These are phyloP conservation scores for Crithidia bombi DNA, from an alignment of 208 protist species.

Conservation along the genomic window DNA sequence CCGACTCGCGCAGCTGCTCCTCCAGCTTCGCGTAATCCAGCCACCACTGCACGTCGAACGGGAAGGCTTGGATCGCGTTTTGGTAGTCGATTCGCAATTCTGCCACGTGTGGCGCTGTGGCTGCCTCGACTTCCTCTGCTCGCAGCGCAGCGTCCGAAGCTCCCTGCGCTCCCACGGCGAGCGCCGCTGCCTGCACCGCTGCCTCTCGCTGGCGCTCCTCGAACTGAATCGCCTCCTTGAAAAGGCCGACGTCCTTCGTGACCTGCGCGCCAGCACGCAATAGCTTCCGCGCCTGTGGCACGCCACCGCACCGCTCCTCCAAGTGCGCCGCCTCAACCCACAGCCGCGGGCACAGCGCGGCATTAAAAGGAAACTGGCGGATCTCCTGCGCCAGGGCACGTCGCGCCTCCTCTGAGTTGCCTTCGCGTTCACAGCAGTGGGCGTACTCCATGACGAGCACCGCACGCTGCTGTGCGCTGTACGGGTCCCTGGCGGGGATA, in stretches of 20 bases:
- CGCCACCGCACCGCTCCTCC: constrained; percentile 65
- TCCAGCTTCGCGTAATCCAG: constrained; percentile 79
- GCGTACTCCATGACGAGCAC: constrained; percentile 82
- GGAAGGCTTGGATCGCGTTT: constrained; percentile 66
- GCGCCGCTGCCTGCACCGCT: constrained; percentile 2
- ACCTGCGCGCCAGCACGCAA: constrained; percentile 62
- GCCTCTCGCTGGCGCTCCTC: constrained; percentile 41
- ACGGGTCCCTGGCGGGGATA: constrained; percentile 37
- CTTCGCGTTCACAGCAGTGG: constrained; percentile 35
- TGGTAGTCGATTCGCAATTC: constrained; percentile 50
- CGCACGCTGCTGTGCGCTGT: constrained; percentile 64
- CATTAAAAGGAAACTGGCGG: constrained; percentile 72
- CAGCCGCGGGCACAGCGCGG: constrained; percentile 63
- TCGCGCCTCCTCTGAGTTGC: constrained; percentile 46
- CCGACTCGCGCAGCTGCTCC: constrained; percentile 60
- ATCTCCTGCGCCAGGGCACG: constrained; percentile 61
- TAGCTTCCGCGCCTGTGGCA: constrained; percentile 61
- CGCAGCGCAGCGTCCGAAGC: background rate
- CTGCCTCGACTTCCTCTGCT: constrained; percentile 9
- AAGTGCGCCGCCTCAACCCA: constrained; percentile 81
- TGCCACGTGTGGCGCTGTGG: constrained; percentile 27
- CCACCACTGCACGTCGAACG: constrained; percentile 65
- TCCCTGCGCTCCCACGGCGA: background rate
- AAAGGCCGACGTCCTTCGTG: constrained; percentile 42
- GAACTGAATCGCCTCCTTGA: constrained; percentile 45